These are phyloP conservation scores for Drechslerella coelobrocha DNA, from an alignment of 2,329 filamentous ascomycete genomes.

Conservation along the genomic window DNA sequence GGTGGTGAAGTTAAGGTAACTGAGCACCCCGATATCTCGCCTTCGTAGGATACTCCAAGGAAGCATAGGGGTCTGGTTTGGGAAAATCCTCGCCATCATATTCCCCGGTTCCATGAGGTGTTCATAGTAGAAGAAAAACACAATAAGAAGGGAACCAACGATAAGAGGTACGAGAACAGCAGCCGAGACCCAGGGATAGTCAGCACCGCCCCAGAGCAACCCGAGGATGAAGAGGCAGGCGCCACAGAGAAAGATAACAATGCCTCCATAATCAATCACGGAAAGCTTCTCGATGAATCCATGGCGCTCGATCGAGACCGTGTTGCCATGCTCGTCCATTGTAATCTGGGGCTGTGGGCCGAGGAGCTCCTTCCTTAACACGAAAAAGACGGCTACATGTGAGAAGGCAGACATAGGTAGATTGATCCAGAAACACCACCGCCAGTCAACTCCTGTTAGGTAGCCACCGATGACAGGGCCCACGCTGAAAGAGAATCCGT, in stretches of 20 bases:
- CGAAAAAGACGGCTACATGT: constrained; percentile 64
- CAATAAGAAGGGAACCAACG: constrained; percentile 60
- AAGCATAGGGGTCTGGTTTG: constrained; percentile 65
- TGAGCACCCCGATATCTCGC: constrained; percentile 68
- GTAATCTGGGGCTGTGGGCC: constrained; percentile 63
- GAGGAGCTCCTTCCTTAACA: constrained; percentile 68
- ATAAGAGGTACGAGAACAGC: constrained; percentile 63
- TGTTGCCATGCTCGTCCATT: constrained; percentile 59
- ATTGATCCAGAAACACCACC: constrained; percentile 72
- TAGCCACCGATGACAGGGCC: constrained; percentile 69
- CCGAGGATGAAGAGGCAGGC: constrained; percentile 65
- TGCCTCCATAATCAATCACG: constrained; percentile 67
- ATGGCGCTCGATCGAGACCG: constrained; percentile 54
- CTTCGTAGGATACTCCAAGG: constrained; percentile 67
- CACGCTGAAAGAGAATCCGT: constrained; percentile 67
- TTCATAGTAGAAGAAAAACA: constrained; percentile 63
- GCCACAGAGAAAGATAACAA: constrained; percentile 65
- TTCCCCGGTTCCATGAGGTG: constrained; percentile 65
- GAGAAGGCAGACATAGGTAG: constrained; percentile 65
- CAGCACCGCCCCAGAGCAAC: constrained; percentile 66
- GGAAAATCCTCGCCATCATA: constrained; percentile 27
- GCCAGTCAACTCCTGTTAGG: constrained; percentile 63
- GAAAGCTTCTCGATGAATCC: constrained; percentile 61
- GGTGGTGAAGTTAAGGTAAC: constrained; percentile 67
- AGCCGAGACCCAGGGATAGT: constrained; percentile 63